phyloP scores from a whole-genome alignment of 305 asterid species.

The Fraxinus baroniana region DNA sequence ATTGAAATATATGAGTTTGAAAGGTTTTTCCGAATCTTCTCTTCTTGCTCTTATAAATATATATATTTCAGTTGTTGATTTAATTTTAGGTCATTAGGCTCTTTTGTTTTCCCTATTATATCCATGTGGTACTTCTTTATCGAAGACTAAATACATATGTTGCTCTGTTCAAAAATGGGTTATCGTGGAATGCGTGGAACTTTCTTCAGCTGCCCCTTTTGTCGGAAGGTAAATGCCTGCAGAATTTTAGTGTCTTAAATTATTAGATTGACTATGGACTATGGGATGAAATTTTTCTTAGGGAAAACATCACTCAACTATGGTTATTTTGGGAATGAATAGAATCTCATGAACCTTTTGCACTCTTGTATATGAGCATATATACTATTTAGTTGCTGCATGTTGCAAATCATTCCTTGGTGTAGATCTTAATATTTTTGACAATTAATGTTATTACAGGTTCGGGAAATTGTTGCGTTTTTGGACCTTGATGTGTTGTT shows the following conservation, averaged over 20 bases:
- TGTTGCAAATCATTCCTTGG: neutral
- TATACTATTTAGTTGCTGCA: constrained; percentile 4
- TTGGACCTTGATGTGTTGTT: constrained; percentile 88
- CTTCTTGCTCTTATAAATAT: constrained; percentile 5
- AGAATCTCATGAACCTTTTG: neutral
- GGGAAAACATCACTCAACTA: neutral
- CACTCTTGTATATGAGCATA: neutral
- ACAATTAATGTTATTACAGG: constrained; percentile 43
- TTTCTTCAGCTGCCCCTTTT: constrained; percentile 86
- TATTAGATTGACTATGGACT: neutral
- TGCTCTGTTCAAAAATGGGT: constrained; percentile 34
- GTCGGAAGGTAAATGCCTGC: constrained; percentile 71
- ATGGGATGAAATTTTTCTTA: neutral
- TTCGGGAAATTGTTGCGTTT: constrained; percentile 76
- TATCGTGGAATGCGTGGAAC: constrained; percentile 41
- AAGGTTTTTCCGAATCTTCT: constrained; percentile 41
- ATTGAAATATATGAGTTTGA: constrained; percentile 85
- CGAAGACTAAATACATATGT: constrained; percentile 32
- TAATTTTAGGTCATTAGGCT: neutral
- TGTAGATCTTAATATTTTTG: constrained; percentile 6
- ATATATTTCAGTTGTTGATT: neutral
- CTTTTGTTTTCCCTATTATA: constrained; percentile 9
- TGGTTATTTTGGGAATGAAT: neutral
- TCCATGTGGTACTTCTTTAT: constrained; percentile 26
- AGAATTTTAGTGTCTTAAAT: neutral